Base-by-base conservation (phyloP, 2,329 filamentous ascomycete genomes). In the Juglanconis juglandina region DNA sequence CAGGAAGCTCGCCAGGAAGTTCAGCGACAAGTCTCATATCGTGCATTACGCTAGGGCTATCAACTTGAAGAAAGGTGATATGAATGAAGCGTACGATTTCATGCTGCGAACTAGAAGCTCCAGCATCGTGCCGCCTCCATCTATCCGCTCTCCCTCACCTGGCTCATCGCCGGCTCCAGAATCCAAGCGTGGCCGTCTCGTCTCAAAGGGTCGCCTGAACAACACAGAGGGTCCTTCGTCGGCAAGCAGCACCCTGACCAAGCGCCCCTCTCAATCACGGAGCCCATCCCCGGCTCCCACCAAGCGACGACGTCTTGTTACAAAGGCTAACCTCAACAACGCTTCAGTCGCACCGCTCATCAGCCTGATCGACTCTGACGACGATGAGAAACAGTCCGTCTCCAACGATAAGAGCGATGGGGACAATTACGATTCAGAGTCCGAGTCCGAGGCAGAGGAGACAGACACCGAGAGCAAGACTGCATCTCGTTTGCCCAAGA, bases 401-500 rank as follows among this genome's bases (percentile, higher is more conserved):
- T 47, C 54, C 51, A 61, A 53, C 55, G 55, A 55, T 58, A 58
- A 64, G 55, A 50, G 52, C 50, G 56, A 48, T 41, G 61, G 56
- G 30, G 58, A 61, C 42, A 24, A 48, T 14, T 58, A 56, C 32
- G 24, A n/a, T 14, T 50, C 60, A 3, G 35, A 56, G n/a, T 53
- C 46, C 6, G 62, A 56, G 17, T 30, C 54, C 13, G 56, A 64
- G 32, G 63, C 62, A n/a, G 63, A 64, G 2, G 58, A 65, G 9
- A 51, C 62, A 24, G 56, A 46, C 35, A 77, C 77, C 53, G 75
- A 75, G 42, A 70, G 71, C 8, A 76, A 75, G 56, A 68, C 75
- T 50, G 75, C 74, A 7, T 72, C 76, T 17, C 30, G n/a, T 13
- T 49, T 52, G 11, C 30, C 49, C 6, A 35, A n/a, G 35, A 53